phyloP scores from a whole-genome alignment of 139 green algal species.

The Ettlia oleoabundans region DNA sequence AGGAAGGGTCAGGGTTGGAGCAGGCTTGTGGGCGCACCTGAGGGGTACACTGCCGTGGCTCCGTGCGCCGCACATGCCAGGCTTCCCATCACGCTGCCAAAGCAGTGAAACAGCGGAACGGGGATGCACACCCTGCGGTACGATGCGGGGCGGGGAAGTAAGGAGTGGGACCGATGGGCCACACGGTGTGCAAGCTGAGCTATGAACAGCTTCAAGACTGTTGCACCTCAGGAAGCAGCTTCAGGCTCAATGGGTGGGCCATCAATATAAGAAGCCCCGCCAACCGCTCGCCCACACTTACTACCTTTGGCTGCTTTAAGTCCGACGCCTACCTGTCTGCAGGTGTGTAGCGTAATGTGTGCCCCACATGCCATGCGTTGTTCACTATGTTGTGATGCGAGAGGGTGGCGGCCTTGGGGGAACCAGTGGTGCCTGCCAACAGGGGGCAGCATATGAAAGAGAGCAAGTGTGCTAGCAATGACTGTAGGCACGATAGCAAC shows the following conservation, averaged over 20 bases:
- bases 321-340: not conserved
- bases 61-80: constrained; percentile 1
- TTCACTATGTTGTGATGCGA: constrained; percentile 48
- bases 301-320: not conserved
- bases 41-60: constrained; percentile 28
- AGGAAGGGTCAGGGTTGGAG: no score
- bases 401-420: constrained; percentile 47
- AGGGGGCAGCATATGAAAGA: not conserved
- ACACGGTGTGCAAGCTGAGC: not conserved
- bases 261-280: no score
- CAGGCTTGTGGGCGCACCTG: constrained; percentile 4
- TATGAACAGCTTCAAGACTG: not conserved
- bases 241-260: no score
- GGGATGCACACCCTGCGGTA: constrained; percentile 38
- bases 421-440: constrained; percentile 13
- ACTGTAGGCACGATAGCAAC: no score
- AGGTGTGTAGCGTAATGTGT: not conserved
- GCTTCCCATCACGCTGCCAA: constrained; percentile 28
- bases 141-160: not conserved
- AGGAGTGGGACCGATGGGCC: not conserved
- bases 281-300: not conserved
- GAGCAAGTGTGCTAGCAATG: no score
- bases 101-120: constrained; percentile 52
- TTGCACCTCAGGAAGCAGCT: no score
- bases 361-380: constrained; percentile 31